Evolutionary conservation across 331 rosid species (phyloP), one percentile per base, ranked within the genome.

Genomic region (Cydonia oblonga): DNA sequence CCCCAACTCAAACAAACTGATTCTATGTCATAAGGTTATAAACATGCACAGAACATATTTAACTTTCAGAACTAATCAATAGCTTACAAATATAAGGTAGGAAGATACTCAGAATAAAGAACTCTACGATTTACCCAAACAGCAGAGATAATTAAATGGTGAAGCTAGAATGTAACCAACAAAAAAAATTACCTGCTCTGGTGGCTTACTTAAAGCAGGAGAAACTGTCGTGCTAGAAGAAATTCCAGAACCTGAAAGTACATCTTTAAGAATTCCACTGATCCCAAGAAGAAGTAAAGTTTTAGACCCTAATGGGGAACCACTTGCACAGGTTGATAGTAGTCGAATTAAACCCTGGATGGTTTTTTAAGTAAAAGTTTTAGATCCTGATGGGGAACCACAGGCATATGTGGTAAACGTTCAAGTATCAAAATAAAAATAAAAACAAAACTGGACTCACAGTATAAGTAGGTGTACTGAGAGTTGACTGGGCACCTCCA

Each of bases 401-500:
- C 8, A 0, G 29, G 16, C 28, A 0, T 4, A 22, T 24, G 28
- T 56, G 18, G 16, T 51, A 51, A 51, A 51, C 1, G 52, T 26
- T 18, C 20, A 23, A 73, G 59, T 62, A 70, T 15, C 26, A 38
- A 38, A 38, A 38, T 40, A 1, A 25, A 20, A 35, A 66, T 51
- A 51, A 62, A 70, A 29, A 19, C 62, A 3, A 3, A 71, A 54
- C 14, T 30, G 60, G 68, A 83, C 89, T 84, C 73, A 95, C 99
- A 0, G 99, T 95, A 74, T 95, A 95, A 58, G 99, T 91, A 64
- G 97, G 83, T 1, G 96, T 88, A 86, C 96, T 91, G 33, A 95
- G 97, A 67, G 96, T 88, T 63, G 99, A 90, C 84, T 91, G 99
- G 58, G 96, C 96, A 54, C 99, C 99, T 32, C 99, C 99, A 77